Percentiles rank a stretch among this genome's conserved stretches.
phyloP scores from a whole-genome alignment of 192 early-diverging fungal genomes.

The Linnemannia exigua region DNA sequence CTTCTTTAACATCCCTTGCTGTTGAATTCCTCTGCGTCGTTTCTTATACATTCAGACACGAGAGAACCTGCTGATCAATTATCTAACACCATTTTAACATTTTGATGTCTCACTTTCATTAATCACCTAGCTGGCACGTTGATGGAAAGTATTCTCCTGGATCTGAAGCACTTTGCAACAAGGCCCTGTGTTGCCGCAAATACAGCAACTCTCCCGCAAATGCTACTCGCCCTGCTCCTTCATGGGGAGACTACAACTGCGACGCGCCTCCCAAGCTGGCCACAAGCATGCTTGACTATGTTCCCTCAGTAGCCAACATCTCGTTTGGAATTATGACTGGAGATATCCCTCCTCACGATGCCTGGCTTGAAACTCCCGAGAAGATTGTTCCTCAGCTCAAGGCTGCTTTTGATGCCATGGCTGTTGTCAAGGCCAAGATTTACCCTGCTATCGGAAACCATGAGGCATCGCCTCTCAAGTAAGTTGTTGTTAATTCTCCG shows the following conservation, averaged over 20 bases:
- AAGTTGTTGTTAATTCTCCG: neutral
- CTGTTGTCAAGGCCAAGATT: constrained; percentile 29
- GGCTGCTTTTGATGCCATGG: constrained; percentile 48
- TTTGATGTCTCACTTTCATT: neutral
- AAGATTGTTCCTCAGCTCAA: constrained; percentile 42
- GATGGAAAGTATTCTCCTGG: constrained; percentile 32
- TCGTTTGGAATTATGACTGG: constrained; percentile 61
- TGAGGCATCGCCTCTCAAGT: constrained; percentile 59
- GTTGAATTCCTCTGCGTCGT: neutral
- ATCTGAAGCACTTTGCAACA: constrained; percentile 58
- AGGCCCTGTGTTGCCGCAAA: constrained; percentile 61
- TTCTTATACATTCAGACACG: too few species aligned
- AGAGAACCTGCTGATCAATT: too few species aligned
- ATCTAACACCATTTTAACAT: neutral
- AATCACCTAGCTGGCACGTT: constrained; percentile 30
- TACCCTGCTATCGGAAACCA: constrained; percentile 70
- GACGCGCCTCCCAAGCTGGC: constrained; percentile 59
- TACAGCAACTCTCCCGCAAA: constrained; percentile 42
- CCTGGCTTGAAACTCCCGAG: constrained; percentile 57
- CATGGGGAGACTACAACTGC: constrained; percentile 62
- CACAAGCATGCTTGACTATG: constrained; percentile 46
- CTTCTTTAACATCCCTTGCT: neutral
- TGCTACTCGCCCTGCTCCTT: constrained; percentile 18
- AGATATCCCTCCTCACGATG: constrained; percentile 67
- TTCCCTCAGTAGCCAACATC: constrained; percentile 39